Percentiles rank a stretch among this genome's conserved stretches.
These are phyloP conservation scores for Ilex aquifolium DNA, from an alignment of 257 asterid genomes.

Conservation along the genomic window DNA sequence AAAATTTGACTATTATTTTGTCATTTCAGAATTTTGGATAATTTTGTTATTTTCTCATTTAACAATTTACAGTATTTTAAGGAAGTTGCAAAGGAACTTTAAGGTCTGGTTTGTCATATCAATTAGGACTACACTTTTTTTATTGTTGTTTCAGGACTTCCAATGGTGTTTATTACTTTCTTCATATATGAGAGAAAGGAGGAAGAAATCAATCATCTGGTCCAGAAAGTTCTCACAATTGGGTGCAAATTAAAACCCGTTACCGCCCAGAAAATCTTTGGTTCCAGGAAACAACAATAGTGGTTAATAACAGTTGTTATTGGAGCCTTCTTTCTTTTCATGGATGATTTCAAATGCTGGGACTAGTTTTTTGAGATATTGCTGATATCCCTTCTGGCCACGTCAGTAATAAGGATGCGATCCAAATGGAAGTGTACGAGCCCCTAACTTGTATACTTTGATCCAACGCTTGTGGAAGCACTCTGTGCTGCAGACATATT, in stretches of 20 bases:
- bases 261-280: conserved; percentile 24
- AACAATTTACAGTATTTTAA: no score
- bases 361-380: no score
- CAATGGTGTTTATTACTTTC: conserved; percentile 46
- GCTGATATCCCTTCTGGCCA: no score
- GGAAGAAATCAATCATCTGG: conserved; percentile 53
- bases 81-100: no score
- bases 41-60: background rate
- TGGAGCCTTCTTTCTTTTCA: background rate
- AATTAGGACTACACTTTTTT: background rate
- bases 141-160: conserved; percentile 44
- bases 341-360: no score
- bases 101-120: conserved; percentile 2
- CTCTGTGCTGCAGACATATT: no score
- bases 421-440: no score
- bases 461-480: no score
- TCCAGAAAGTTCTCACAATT: conserved; percentile 27
- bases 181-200: conserved; percentile 58
- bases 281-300: conserved; percentile 44
- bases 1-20: no score
- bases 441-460: no score
- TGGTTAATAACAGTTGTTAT: conserved; percentile 2
- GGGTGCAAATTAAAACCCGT: conserved; percentile 46
- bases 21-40: no score
- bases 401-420: no score